These are phyloP conservation scores for Niveomyces coronatus DNA, from an alignment of 2,329 filamentous ascomycete species.

Conservation along the genomic window DNA sequence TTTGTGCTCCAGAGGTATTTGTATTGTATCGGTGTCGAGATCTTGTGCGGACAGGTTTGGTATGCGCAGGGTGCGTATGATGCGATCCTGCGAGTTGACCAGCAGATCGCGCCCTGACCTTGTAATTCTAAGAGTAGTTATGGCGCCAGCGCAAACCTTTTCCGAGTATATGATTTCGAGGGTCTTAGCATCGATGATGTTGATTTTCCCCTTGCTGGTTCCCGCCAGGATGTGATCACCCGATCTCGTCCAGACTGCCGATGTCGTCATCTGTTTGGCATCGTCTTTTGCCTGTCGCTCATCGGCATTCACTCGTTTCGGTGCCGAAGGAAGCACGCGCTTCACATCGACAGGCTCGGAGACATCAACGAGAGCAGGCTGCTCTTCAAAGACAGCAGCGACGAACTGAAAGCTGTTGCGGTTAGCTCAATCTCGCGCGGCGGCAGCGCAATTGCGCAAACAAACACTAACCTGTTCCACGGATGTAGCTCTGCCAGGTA, in stretches of 20 bases:
- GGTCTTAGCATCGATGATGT: constrained; percentile 79
- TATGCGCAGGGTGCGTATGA: constrained; percentile 85
- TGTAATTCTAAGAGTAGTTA: constrained; percentile 79
- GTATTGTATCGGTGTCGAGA: constrained; percentile 74
- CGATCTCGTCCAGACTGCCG: constrained; percentile 74
- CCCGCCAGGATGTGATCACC: constrained; percentile 86
- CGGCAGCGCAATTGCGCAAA: neutral
- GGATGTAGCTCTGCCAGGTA: constrained; percentile 96
- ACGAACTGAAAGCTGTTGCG: constrained; percentile 66
- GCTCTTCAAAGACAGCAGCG: constrained; percentile 86
- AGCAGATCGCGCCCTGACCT: constrained; percentile 75
- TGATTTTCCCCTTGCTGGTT: constrained; percentile 92
- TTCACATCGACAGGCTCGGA: constrained; percentile 60
- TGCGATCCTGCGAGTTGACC: constrained; percentile 87
- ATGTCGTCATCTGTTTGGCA: constrained; percentile 89
- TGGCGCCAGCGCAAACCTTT: constrained; percentile 75
- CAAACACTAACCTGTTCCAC: constrained; percentile 58
- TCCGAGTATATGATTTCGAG: constrained; percentile 81
- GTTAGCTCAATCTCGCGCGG: constrained; percentile 9
- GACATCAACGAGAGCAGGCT: constrained; percentile 79
- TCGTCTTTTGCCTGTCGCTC: constrained; percentile 88
- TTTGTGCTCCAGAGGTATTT: constrained; percentile 89
- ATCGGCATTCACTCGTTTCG: constrained; percentile 61
- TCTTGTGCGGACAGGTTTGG: constrained; percentile 62
- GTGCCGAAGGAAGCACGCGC: constrained; percentile 69